Evolutionary conservation across 2,329 filamentous ascomycete species (phyloP).

Genomic region (Ophiocordyceps polyrhachis-furcata): DNA sequence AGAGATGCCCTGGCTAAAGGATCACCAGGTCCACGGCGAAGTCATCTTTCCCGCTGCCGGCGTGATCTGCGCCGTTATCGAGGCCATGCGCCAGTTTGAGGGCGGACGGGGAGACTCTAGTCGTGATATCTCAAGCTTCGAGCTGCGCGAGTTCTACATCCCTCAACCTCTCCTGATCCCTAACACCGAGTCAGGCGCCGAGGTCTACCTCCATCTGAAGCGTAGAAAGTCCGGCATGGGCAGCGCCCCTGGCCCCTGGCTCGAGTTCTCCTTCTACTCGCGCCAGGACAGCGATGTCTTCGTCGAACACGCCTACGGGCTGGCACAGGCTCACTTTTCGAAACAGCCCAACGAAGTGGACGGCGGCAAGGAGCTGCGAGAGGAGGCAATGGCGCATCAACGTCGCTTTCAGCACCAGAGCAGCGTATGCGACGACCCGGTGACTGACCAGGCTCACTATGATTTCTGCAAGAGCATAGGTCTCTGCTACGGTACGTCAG

Average conservation of each 20-base stretch:
- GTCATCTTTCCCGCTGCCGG: conserved; percentile 1
- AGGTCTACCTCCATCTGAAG: neutral
- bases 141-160: neutral
- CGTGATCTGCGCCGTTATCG: neutral
- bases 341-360: neutral
- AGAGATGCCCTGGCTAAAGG: conserved; percentile 1
- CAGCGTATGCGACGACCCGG: neutral
- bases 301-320: neutral
- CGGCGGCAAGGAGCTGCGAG: neutral
- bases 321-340: neutral
- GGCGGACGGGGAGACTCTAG: neutral
- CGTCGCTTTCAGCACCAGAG: neutral
- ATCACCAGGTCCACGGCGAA: conserved; percentile 1
- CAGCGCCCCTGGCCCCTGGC: neutral
- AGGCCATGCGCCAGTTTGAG: neutral
- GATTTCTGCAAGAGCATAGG: neutral
- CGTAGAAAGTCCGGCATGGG: neutral
- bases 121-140: neutral
- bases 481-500: neutral
- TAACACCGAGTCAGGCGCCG: neutral
- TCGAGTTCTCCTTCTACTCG: conserved; percentile 1
- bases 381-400: neutral
- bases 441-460: neutral
- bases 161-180: neutral
- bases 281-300: neutral